Conservation (phyloP, 257 asterid species). For the Handroanthus guayacan region DNA sequence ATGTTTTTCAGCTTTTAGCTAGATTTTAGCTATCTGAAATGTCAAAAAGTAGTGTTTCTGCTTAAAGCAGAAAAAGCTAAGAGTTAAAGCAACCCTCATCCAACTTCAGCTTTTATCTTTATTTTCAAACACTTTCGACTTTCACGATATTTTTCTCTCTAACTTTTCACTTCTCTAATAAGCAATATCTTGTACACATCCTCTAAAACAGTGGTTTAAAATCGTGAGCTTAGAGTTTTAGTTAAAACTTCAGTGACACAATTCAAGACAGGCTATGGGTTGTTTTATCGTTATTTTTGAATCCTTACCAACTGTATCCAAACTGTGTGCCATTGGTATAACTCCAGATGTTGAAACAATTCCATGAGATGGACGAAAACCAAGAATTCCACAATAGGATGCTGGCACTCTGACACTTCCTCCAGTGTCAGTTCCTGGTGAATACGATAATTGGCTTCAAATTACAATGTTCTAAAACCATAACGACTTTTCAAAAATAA, state of each 20-base stretch:
- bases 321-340: slow-evolving; percentile 91
- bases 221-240: not conserved
- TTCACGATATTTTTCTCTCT: no score
- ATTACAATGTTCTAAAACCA: not conserved
- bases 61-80: no score
- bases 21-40: no score
- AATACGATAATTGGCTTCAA: slow-evolving; percentile 25
- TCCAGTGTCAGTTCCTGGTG: slow-evolving; percentile 89
- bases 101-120: no score
- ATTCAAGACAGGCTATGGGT: not conserved
- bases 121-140: no score
- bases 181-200: no score
- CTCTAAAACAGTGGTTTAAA: not conserved
- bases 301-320: slow-evolving; percentile 84
- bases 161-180: no score
- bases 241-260: not conserved
- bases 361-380: slow-evolving; percentile 94
- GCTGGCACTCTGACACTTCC: slow-evolving; percentile 96
- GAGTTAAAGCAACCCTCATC: no score
- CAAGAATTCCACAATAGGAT: slow-evolving; percentile 84
- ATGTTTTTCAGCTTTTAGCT: no score
- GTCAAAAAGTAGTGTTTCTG: no score
- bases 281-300: not conserved
- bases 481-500: not conserved
- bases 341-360: slow-evolving; percentile 68